Evolutionary conservation across 1,284 basidiomycete species (phyloP), one percentile per base, ranked within the genome.

Genomic region (Moesziomyces antarcticus): DNA sequence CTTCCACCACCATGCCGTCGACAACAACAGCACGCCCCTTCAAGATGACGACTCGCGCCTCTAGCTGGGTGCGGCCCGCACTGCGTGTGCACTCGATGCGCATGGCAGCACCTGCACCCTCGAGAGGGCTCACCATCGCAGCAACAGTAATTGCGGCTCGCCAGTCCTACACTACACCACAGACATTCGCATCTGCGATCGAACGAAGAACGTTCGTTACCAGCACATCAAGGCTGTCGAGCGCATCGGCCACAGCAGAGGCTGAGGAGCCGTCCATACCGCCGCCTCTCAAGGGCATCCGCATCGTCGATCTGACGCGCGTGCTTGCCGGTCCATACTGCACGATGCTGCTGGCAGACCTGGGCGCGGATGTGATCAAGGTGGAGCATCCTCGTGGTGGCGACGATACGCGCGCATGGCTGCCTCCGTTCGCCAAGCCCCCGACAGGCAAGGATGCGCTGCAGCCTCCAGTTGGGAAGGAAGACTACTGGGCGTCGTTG

Each of bases 281-380:
- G 11, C 92, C 92, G 0, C 94, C 94, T 3, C 86, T 97, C 56
- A 86, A 88, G 62, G 92, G 92, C 24, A 87, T 94, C 79, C 90
- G 88, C 73, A 88, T 97, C 42, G 87, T 97, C 21, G 94, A 97
- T 85, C 86, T 96, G 52, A 93, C 93, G 13, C 88, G 94, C 41
- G 91, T 97, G 1, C 87, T 97, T 47, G 94, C 94, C 21, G 94
- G 93, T 0, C 94, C 94, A 14, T 92, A 91, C 7, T 89, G 90
- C 27, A 93, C 94, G 3, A 94, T 96, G 93, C 65, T 81, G 1
- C 65, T 80, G 14, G 93, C 90, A 33, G 93, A 94, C 85, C 86
- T 93, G 22, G 93, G 86, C 50, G 94, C 94, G 57, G 93, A 97
- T 82, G 93, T 97, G 40, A 90, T 97, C 85, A 98, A 88, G 75